Evolutionary conservation across 495 filamentous ascomycete genomes (phyloP).

Genomic region (Neohortaea acidophila): DNA sequence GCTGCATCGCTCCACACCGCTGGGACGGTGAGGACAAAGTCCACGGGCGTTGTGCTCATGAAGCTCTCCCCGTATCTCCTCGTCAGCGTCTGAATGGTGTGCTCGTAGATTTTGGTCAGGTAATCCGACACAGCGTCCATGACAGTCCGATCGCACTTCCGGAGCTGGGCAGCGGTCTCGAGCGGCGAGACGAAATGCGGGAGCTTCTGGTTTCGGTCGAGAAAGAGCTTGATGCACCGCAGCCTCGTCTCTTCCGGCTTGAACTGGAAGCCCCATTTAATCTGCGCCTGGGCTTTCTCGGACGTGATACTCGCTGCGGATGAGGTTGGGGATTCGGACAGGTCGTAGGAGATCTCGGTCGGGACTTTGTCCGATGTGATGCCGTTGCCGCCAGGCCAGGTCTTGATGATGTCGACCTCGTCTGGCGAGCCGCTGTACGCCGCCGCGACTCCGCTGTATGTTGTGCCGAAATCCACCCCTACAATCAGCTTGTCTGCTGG

Average conservation of each 20-base stretch:
- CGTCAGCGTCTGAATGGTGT: conserved; percentile 59
- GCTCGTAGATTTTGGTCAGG: conserved; percentile 44
- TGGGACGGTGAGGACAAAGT: conserved; percentile 50
- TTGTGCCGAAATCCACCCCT: conserved; percentile 30
- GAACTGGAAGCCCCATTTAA: conserved; percentile 68
- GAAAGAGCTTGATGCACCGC: conserved; percentile 66
- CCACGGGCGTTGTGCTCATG: conserved; percentile 27
- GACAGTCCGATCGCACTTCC: conserved; percentile 35
- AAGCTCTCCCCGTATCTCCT: conserved; percentile 34
- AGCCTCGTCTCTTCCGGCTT: conserved; percentile 56
- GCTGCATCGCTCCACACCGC: conserved; percentile 38
- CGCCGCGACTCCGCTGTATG: conserved; percentile 46
- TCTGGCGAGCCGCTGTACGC: conserved; percentile 62
- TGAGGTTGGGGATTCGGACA: conserved; percentile 18
- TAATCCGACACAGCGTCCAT: conserved; percentile 34
- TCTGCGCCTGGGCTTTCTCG: conserved; percentile 20
- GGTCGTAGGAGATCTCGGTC: conserved; percentile 29
- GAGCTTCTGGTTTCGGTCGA: conserved; percentile 61
- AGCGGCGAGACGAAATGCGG: conserved; percentile 62
- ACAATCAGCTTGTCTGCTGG: conserved; percentile 24
- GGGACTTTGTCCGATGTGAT: conserved; percentile 33
- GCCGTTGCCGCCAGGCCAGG: conserved; percentile 58
- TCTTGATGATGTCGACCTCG: conserved; percentile 67
- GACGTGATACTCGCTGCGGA: conserved; percentile 23
- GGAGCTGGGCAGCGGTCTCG: conserved; percentile 57